These are phyloP conservation scores for Thielaviopsis populi DNA, from an alignment of 2,329 filamentous ascomycete species.

Conservation along the genomic window DNA sequence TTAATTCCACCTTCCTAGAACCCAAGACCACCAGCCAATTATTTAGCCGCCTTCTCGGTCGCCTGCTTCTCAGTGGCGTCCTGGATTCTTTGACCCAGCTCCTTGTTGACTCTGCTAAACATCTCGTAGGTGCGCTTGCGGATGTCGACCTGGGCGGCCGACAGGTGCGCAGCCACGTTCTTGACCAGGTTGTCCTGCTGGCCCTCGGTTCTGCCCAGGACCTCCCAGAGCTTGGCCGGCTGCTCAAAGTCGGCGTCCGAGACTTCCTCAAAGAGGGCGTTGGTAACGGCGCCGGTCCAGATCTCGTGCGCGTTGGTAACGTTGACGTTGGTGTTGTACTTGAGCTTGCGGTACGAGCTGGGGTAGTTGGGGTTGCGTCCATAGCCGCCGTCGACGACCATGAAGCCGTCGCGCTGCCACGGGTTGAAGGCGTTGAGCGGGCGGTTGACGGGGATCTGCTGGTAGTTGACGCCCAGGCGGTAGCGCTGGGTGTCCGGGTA, in stretches of 20 bases:
- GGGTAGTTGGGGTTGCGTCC: constrained; percentile 45
- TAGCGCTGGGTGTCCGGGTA: constrained; percentile 50
- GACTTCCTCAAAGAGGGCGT: constrained; percentile 30
- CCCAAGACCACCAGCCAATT: too few relatives aligned
- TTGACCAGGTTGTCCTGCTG: constrained; percentile 47
- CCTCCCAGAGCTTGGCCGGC: constrained; percentile 33
- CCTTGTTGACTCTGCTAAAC: constrained; percentile 41
- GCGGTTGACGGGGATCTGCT: constrained; percentile 48
- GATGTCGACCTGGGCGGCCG: constrained; percentile 37
- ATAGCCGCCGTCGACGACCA: constrained; percentile 53
- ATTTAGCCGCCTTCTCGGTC: background rate
- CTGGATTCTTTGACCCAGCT: constrained; percentile 29
- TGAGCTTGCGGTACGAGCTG: constrained; percentile 32
- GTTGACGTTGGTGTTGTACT: constrained; percentile 28
- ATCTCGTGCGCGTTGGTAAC: constrained; percentile 31
- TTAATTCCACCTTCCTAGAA: too few relatives aligned
- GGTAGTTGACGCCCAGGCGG: constrained; percentile 48
- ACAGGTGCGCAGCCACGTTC: constrained; percentile 44
- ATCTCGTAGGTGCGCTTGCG: constrained; percentile 45
- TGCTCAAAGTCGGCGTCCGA: constrained; percentile 37
- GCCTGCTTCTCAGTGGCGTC: constrained; percentile 19
- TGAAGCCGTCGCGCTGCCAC: constrained; percentile 57
- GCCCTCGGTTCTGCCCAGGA: constrained; percentile 33
- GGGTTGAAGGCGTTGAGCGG: constrained; percentile 45
- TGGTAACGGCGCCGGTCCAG: constrained; percentile 32